Evolutionary conservation across 2,329 filamentous ascomycete genomes (phyloP), one percentile per base, ranked within the genome.

Genomic region (Arachnopeziza araneosa): DNA sequence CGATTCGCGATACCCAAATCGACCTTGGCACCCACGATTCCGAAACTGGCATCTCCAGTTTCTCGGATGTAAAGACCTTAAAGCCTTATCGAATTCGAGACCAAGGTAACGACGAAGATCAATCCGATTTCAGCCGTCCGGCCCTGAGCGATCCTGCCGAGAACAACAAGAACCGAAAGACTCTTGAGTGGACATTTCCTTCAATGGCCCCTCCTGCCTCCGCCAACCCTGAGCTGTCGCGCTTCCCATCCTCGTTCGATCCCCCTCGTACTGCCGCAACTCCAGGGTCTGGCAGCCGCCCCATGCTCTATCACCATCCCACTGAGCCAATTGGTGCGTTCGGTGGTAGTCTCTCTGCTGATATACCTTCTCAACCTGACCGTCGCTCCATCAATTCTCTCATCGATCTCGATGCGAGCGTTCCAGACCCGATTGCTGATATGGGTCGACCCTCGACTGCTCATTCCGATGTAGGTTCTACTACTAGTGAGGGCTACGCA

Each of bases 41-140:
- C 51, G 82, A 81, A 1, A 79, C 76, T 48, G 80, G 82, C 2
- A 74, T 84, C 1, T 83, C 83, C 0, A 79, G 77, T 57, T 87
- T 86, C 63, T 79, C 80, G 48, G 83, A 87, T 64, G 77, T 87
- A 77, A 80, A 82, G 57, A 87, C 84, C 4, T 83, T 87, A 63
- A 80, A 63, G 56, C 63, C 70, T 44, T 61, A 61, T 30, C 62
- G 63, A 48, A 30, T 30, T 62, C 60, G 32, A 3, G 61, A 26
- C 48, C 58, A 60, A 50, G 66, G 68, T 24, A 64, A 68, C 8
- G 26, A 30, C 17, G 63, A 66, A 21, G 64, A 70, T 48, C 63
- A 67, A 5, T 64, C 64, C 19, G 78, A 79, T 59, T 79, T 78
- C 56, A 76, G 76, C 60, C 77, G 79, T 55, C 77, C 82, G 7